Evolutionary conservation across 2,329 filamentous ascomycete genomes (phyloP).

Genomic region (Ophiostoma tasmaniense): DNA sequence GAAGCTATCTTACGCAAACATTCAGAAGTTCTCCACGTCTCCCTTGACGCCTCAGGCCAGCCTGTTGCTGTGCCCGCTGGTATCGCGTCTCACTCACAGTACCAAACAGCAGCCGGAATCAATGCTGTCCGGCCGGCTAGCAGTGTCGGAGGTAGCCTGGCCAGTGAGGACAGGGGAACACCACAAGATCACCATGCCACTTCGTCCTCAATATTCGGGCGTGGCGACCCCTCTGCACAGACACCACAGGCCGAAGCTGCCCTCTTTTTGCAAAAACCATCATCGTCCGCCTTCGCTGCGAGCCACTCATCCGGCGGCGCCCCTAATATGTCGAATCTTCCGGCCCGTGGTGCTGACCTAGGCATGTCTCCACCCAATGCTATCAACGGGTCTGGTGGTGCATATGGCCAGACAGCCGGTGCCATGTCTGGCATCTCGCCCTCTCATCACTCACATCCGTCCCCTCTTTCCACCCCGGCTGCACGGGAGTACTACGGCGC

Average conservation of each 20-base stretch:
- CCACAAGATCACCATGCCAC: slow-evolving; percentile 36
- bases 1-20: slow-evolving; percentile 59
- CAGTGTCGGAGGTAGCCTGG: slow-evolving; percentile 41
- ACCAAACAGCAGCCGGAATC: background rate
- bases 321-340: background rate
- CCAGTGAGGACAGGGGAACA: slow-evolving; percentile 47
- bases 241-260: slow-evolving; percentile 50
- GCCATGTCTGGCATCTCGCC: slow-evolving; percentile 31
- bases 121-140: slow-evolving; percentile 25
- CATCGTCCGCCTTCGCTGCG: slow-evolving; percentile 25
- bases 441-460: slow-evolving; percentile 27
- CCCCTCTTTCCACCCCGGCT: slow-evolving; percentile 32
- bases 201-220: slow-evolving; percentile 36
- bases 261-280: slow-evolving; percentile 54
- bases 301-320: slow-evolving; percentile 4
- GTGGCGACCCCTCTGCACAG: slow-evolving; percentile 32
- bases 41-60: slow-evolving; percentile 35
- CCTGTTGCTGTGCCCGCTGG: slow-evolving; percentile 22
- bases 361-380: slow-evolving; percentile 37
- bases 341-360: slow-evolving; percentile 33
- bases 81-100: background rate
- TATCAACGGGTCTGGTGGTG: background rate
- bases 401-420: background rate
- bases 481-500: slow-evolving; percentile 44
- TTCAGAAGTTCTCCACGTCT: slow-evolving; percentile 55